Evolutionary conservation across 495 filamentous ascomycete species (phyloP), one percentile per base, ranked within the genome.

Genomic region (Penicillium ochrochloron): DNA sequence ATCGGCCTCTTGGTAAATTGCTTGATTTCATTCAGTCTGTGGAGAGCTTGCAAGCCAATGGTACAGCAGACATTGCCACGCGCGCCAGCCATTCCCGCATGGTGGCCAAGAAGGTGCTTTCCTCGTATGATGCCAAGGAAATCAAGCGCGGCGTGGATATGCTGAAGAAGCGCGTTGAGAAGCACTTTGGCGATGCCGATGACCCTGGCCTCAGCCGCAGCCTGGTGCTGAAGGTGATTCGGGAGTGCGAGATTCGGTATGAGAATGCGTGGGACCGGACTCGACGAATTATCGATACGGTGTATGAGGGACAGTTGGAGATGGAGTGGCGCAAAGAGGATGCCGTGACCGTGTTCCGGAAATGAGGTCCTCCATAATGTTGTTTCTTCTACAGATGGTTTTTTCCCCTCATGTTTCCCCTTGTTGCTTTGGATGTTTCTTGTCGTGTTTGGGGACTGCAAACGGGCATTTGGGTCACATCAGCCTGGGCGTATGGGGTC

Each of bases 151-250:
- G 94, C 7, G 88, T 96, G 59, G 93, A 97, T 63, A 84, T 90
- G 63, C 81, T 98, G 33, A 87, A 88, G 73, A 96, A 95, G 78
- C 84, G 94, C 33, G 91, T 98, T 5, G 93, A 97, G 76, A 98
- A 98, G 76, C 94, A 98, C 75, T 97, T 97, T 77, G 92, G 90
- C 25, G 92, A 95, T 48, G 91, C 88, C 5, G 92, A 94, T 65
- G 92, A 94, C 66, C 85, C 83, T 37, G 80, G 77, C n/a, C 73
- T 91, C 44, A 89, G 85, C 67, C 82, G 86, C 15, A 85, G 85
- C 41, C 77, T 98, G 34, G 91, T 97, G 46, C 77, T 80, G 37
- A 88, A 90, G 75, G 92, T 98, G 56, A 75, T 91, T n/a, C 86
- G 85, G 66, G 91, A 90, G 74, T 94, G 92, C 69, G 92, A 96